Conservation (phyloP, 225 moss, liverwort and hornwort genomes). For the Neckera pumila region DNA sequence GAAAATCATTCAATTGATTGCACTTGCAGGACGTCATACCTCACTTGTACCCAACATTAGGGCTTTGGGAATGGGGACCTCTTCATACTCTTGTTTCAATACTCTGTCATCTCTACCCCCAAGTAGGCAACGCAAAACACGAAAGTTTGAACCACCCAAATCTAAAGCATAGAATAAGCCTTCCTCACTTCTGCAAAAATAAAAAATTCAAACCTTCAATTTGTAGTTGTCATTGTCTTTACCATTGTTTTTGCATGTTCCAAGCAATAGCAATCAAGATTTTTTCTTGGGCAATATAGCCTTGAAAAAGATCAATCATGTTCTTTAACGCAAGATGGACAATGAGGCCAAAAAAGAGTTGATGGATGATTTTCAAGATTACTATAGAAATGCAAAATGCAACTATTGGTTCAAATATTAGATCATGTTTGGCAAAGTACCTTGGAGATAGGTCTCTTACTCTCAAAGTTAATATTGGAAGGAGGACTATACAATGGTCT, state of each 20-base stretch:
- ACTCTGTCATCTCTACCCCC: slow-evolving; percentile 57
- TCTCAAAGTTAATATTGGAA: neutral
- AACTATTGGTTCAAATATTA: neutral
- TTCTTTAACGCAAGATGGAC: rapidly evolving
- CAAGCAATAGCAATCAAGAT: neutral
- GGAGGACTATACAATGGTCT: rapidly evolving
- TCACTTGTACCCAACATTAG: slow-evolving; percentile 63
- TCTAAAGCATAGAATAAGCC: slow-evolving; percentile 81
- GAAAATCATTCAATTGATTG: neutral
- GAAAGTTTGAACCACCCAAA: slow-evolving; percentile 77
- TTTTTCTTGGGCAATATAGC: too few relatives aligned
- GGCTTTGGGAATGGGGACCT: slow-evolving; percentile 62
- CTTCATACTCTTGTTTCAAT: slow-evolving; percentile 77
- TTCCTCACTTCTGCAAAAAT: slow-evolving; percentile 45
- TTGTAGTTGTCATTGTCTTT: neutral
- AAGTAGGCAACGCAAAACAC: slow-evolving; percentile 60
- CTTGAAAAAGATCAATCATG: neutral
- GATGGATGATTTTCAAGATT: neutral
- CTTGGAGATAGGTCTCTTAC: neutral
- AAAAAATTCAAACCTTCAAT: neutral
- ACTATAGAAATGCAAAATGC: neutral
- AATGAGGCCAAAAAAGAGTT: rapidly evolving
- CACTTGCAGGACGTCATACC: neutral
- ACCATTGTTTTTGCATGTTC: neutral
- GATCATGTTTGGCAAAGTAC: too few relatives aligned